A percentile compares a stretch with the other conserved stretches of the same genome.
phyloP scores from a whole-genome alignment of 495 filamentous ascomycete species.

The Hypomontagnella monticulosa region DNA sequence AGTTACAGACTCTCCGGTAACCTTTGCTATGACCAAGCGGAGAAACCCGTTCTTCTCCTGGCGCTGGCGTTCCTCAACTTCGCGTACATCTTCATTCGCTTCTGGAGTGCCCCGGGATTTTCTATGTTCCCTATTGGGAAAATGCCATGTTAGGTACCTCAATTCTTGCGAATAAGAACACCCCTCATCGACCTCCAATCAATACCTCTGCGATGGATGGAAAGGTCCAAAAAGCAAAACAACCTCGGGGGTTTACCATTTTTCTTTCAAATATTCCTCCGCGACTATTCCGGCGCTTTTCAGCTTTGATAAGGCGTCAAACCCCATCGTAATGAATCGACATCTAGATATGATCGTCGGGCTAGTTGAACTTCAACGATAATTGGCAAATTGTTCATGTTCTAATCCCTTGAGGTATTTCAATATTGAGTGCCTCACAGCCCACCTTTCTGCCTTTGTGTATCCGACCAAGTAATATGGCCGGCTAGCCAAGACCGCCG shows the following conservation, averaged over 20 bases:
- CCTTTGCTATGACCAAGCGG: constrained; percentile 25
- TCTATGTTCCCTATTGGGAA: constrained; percentile 18
- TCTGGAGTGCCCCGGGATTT: constrained; percentile 9
- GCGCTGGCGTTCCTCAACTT: constrained; percentile 18
- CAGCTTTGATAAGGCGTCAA: constrained; percentile 31
- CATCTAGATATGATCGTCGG: not conserved
- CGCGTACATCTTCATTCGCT: constrained; percentile 8
- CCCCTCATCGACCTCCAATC: too few species aligned
- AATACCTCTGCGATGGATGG: not conserved
- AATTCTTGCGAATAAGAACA: not conserved
- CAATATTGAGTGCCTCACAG: not conserved
- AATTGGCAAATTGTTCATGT: not conserved
- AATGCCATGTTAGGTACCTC: constrained; percentile 10
- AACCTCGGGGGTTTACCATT: constrained; percentile 38
- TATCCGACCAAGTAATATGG: constrained; percentile 1
- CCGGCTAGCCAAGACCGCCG: too few species aligned
- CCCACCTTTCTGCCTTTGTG: constrained; percentile 23
- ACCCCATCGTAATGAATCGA: constrained; percentile 21
- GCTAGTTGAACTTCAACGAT: not conserved
- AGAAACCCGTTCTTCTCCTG: constrained; percentile 35
- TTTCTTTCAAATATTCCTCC: constrained; percentile 33
- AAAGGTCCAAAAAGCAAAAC: not conserved
- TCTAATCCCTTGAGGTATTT: not conserved
- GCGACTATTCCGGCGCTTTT: constrained; percentile 19
- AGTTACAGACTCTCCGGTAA: constrained; percentile 30